Base-by-base conservation (phyloP, 441 rosid species). In the Pelargonium exstipulatum region DNA sequence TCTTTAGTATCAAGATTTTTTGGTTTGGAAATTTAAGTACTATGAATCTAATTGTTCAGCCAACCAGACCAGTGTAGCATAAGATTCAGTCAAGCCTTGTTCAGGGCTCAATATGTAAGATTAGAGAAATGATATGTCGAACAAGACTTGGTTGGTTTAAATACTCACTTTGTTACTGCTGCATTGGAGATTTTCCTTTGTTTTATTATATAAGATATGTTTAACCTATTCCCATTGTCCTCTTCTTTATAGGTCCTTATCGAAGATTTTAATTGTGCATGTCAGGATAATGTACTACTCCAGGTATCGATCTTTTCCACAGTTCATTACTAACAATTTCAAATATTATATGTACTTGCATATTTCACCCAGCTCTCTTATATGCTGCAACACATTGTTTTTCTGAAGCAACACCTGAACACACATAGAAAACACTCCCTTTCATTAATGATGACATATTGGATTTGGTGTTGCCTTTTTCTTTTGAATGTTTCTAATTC, bases 241-340 rank as follows among this genome's bases (percentile, higher is more conserved):
- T 35, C n/a, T 69, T 60, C 8, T 60, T 68, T 64, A 4, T 69
- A 94, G 99, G 86, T 81, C 61, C 91, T 94, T 76, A 77, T 94
- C 75, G 91, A 86, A 77, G 99, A 94, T 82, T 94, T 91, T 74
- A 94, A 94, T 77, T 94, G 99, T 86, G 97, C 99, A 71, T 86
- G 76, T 76, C 99, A 94, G 68, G 99, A 94, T 83, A 87, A 88
- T 83, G 86, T 94, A 75, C 95, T 94, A 79, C 78, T 91, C 67
- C 99, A 94, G 96, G 97, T 94, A 53, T 53, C 24, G 37, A 78
- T 26, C 12, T 24, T 42, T 1, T 69, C 13, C 5, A 51, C 55
- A 32, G 48, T 64, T 32, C 68, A 48, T 65, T 14, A 24, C 32
- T 67, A 14, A 18, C 8, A 16, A 13, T 42, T 57, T 16, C 8